phyloP scores from a whole-genome alignment of 257 asterid genomes.

The Echium plantagineum region DNA sequence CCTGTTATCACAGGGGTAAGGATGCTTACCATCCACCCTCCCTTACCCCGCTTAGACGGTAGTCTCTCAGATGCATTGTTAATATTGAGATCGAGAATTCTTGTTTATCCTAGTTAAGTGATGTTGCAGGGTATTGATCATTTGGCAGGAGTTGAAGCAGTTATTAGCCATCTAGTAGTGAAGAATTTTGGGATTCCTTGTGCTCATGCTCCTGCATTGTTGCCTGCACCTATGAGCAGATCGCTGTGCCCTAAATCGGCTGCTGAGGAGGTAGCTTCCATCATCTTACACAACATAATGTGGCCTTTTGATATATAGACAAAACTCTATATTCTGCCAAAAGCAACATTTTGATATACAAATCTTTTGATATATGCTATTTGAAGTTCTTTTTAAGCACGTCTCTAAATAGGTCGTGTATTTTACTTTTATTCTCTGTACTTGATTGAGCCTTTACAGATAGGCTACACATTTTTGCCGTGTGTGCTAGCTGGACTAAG shows the following conservation, averaged over 20 bases:
- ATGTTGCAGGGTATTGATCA: constrained; percentile 60
- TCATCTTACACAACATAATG: too few relatives aligned
- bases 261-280: constrained; percentile 65
- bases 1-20: too few relatives aligned
- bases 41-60: too few relatives aligned
- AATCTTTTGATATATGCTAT: too few relatives aligned
- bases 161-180: constrained; percentile 84
- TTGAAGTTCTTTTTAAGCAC: too few relatives aligned
- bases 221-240: constrained; percentile 42
- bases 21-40: too few relatives aligned
- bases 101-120: constrained; percentile 2
- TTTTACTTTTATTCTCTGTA: not conserved
- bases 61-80: too few relatives aligned
- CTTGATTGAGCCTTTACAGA: constrained; percentile 24
- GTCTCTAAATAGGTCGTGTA: not conserved
- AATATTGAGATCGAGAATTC: not conserved
- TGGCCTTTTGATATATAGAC: too few relatives aligned
- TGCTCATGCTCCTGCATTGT: constrained; percentile 84
- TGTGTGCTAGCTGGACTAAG: constrained; percentile 92
- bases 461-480: constrained; percentile 93
- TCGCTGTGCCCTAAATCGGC: constrained; percentile 67
- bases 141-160: constrained; percentile 91
- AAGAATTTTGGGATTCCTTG: constrained; percentile 68
- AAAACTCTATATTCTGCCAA: too few relatives aligned
- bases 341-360: too few relatives aligned